Evolutionary conservation across 2,329 filamentous ascomycete species (phyloP).

Genomic region (Aspergillus udagawae): DNA sequence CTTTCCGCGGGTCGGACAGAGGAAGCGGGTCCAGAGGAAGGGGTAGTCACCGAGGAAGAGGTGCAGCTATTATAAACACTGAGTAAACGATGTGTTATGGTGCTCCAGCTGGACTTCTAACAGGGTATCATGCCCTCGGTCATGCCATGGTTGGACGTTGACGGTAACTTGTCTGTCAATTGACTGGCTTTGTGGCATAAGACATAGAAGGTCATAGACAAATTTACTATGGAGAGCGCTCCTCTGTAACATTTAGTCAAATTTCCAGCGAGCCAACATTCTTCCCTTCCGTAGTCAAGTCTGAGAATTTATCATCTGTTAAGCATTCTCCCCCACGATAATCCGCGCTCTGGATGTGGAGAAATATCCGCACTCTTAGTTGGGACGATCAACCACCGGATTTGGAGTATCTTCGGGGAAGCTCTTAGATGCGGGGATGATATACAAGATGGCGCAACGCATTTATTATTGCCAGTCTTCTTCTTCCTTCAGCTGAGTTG

Average conservation of each 20-base stretch:
- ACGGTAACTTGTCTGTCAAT: background rate
- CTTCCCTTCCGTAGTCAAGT: background rate
- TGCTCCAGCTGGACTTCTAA: background rate
- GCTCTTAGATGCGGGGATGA: background rate
- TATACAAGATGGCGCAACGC: background rate
- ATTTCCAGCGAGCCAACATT: background rate
- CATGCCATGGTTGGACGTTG: background rate
- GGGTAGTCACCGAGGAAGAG: slow-evolving; percentile 24
- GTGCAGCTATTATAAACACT: slow-evolving; percentile 10
- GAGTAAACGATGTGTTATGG: background rate
- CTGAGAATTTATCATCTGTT: background rate
- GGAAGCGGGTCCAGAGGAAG: slow-evolving; percentile 30
- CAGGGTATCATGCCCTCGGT: background rate
- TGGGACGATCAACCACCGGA: background rate
- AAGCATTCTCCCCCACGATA: background rate
- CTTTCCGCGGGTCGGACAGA: slow-evolving; percentile 19
- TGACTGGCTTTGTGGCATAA: background rate
- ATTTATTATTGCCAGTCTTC: background rate
- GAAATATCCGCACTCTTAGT: slow-evolving; percentile 2
- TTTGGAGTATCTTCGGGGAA: background rate
- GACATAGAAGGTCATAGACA: background rate
- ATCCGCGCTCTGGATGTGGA: slow-evolving; percentile 2
- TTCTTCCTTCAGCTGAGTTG: background rate
- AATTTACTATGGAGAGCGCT: background rate
- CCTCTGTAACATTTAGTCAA: background rate